Percentiles rank a stretch among this genome's conserved stretches.
These are phyloP conservation scores for Fusarium sp. DNA, from an alignment of 2,329 filamentous ascomycete species.

Conservation along the genomic window DNA sequence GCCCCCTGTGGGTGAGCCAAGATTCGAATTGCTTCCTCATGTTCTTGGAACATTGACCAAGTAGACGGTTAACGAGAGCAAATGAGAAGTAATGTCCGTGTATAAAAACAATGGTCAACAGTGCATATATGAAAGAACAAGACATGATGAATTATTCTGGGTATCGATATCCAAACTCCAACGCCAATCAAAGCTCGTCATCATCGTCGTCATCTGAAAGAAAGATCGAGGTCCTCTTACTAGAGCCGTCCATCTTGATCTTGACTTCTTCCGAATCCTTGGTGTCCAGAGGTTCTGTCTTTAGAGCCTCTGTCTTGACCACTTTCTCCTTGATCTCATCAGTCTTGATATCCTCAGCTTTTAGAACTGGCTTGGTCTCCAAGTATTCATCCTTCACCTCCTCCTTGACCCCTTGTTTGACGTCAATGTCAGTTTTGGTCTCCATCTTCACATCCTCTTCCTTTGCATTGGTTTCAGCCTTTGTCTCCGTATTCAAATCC, in stretches of 20 bases:
- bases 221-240: slow-evolving; percentile 49
- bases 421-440: not conserved
- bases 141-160: slow-evolving; percentile 18
- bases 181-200: slow-evolving; percentile 47
- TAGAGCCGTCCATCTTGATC: slow-evolving; percentile 32
- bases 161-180: slow-evolving; percentile 38
- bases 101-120: not conserved
- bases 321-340: slow-evolving; percentile 13
- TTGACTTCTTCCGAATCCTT: slow-evolving; percentile 27
- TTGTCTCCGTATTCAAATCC: slow-evolving; percentile 31
- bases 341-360: slow-evolving; percentile 21
- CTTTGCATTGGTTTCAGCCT: slow-evolving; percentile 14
- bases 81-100: not conserved
- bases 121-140: not conserved
- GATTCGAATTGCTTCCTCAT: slow-evolving; percentile 59
- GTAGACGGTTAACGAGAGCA: slow-evolving; percentile 38
- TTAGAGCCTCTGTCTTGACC: not conserved
- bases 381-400: slow-evolving; percentile 31
- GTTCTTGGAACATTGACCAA: slow-evolving; percentile 65
- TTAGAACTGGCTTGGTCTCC: not conserved
- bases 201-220: slow-evolving; percentile 53
- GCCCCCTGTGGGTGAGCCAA: slow-evolving; percentile 53
- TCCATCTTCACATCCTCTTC: slow-evolving; percentile 5
- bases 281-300: slow-evolving; percentile 9
- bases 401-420: slow-evolving; percentile 23